A percentile compares a stretch with the other conserved stretches of the same genome.
Evolutionary conservation across 2,329 filamentous ascomycete genomes (phyloP).

Genomic region (Apiospora kogelbergensis): DNA sequence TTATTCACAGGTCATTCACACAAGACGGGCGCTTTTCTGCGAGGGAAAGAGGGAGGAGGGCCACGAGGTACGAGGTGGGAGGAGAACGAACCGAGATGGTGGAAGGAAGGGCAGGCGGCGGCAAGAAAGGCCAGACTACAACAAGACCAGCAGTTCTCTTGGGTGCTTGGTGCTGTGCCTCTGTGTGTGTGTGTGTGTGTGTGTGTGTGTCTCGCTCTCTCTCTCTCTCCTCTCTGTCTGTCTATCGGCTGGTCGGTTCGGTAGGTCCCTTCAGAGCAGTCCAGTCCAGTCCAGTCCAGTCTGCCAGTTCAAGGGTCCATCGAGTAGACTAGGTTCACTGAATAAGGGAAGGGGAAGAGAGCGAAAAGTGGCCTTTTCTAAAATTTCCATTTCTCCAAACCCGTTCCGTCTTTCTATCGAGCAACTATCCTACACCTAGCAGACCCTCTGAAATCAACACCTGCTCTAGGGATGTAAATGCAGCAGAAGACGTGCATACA

Average conservation of each 20-base stretch:
- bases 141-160: not conserved
- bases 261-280: not conserved
- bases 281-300: not conserved
- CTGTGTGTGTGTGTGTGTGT: not conserved
- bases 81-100: not conserved
- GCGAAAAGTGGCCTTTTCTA: not conserved
- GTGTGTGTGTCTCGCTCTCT: not conserved
- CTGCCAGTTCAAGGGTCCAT: constrained; percentile 1
- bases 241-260: not conserved
- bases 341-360: not conserved
- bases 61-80: not conserved
- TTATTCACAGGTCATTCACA: not conserved
- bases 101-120: not conserved
- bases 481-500: not conserved
- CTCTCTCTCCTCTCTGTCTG: not conserved
- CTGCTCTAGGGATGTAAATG: too few species aligned
- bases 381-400: too few species aligned
- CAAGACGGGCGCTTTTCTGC: not conserved
- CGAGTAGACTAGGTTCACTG: not conserved
- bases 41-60: not conserved
- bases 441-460: too few species aligned
- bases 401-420: too few species aligned
- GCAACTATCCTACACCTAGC: too few species aligned
- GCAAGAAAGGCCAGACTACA: constrained; percentile 7
- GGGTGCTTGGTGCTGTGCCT: not conserved